Evolutionary conservation across 2,329 filamentous ascomycete species (phyloP).

Genomic region (Aspergillus sp.): DNA sequence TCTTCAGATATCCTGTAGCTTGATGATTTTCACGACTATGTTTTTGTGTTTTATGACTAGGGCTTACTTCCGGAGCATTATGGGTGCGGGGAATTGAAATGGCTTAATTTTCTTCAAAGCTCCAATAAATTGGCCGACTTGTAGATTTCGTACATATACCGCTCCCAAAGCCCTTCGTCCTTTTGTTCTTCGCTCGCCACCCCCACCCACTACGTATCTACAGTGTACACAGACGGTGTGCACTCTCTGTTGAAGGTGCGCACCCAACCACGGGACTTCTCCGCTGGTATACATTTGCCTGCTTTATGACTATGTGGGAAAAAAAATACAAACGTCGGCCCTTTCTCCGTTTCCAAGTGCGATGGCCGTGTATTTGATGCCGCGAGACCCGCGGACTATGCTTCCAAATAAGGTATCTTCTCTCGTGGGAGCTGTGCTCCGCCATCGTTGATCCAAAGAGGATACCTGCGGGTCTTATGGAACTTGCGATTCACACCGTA

Average conservation of each 20-base stretch:
- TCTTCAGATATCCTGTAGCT: constrained; percentile 28
- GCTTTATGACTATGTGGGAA: not conserved
- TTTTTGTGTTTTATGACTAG: constrained; percentile 19
- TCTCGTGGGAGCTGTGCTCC: not conserved
- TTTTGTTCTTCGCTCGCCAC: no score
- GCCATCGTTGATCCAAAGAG: not conserved
- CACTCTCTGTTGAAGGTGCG: no score
- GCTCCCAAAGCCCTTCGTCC: no score
- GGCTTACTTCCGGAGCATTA: constrained; percentile 30
- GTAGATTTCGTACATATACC: not conserved
- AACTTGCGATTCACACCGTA: no score
- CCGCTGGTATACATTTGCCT: not conserved
- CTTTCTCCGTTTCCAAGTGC: no score
- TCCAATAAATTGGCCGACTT: constrained; percentile 18
- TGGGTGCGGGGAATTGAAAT: constrained; percentile 14
- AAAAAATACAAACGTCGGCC: no score
- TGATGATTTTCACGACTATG: constrained; percentile 17
- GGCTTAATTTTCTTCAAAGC: constrained; percentile 19
- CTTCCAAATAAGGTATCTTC: constrained; percentile 7
- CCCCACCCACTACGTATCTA: no score
- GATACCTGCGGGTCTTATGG: not conserved
- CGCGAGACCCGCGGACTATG: not conserved
- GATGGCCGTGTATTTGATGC: not conserved
- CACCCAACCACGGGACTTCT: not conserved
- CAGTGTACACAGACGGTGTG: no score